Evolutionary conservation across 495 filamentous ascomycete genomes (phyloP), one percentile per base, ranked within the genome.

Genomic region (Penicillium lagena): DNA sequence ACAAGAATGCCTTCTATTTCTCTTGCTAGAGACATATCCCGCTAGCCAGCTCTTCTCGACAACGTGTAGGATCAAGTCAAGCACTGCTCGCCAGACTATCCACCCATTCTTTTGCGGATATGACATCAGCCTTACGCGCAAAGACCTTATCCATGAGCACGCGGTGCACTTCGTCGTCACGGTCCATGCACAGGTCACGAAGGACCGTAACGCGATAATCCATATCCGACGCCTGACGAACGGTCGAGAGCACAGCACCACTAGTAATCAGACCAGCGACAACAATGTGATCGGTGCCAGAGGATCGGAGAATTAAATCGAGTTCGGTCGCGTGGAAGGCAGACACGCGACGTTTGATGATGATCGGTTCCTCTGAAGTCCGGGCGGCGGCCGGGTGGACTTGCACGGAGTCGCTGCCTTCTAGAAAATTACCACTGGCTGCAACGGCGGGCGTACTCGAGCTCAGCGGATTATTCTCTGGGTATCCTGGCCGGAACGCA

Each of bases 181-280:
- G 47, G 51, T 73, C 68, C 52, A 63, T 48, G 40, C 65, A 70
- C 2, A 64, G 38, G 47, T 71, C 67, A 14, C 58, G 49, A 37
- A 71, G 29, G 0, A 73, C 60, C 4, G 57, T 63, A 29, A 71
- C 30, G 2, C 47, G 37, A 30, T 62, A 67, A 40, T 71, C 70
- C 40, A 60, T 31, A 50, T 71, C 67, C 12, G 45, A 51, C 7
- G 60, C 68, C 14, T 65, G 54, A 9, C 60, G 62, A 17, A 71
- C 51, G 10, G 68, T 73, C 4, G 66, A 69, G 29, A 73, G 49
- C 7, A 70, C 65, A 7, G 62, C 67, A 9, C 66, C 68, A 27
- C 65, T 67, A 4, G 68, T 66, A 17, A 42, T 55, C 13, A 70
- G 36, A 1, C 68, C 68, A 1, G 56, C 54, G 2, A 71, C 14